A percentile compares a stretch with the other conserved stretches of the same genome.
Evolutionary conservation across 371 early-diverging fungal genomes (phyloP).

Genomic region (Zopfochytrium polystomum): DNA sequence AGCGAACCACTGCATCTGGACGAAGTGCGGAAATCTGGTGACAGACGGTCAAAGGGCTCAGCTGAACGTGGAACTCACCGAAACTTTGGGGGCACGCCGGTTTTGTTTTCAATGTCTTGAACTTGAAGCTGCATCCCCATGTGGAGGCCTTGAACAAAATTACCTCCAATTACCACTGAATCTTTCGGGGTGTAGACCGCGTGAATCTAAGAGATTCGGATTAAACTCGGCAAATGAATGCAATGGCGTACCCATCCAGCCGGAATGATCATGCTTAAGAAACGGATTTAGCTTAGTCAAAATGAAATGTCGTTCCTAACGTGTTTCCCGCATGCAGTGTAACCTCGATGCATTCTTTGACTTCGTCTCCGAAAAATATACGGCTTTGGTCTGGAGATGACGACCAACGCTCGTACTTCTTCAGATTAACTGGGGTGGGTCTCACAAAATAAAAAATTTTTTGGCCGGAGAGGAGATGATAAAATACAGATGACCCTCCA

Average conservation of each 20-base stretch:
- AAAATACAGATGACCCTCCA: slow-evolving; percentile 81
- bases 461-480: slow-evolving; percentile 77
- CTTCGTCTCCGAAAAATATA: slow-evolving; percentile 77
- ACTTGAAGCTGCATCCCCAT: slow-evolving; percentile 64
- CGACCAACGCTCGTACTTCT: slow-evolving; percentile 84
- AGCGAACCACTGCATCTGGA: slow-evolving; percentile 75
- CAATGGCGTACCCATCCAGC: slow-evolving; percentile 66
- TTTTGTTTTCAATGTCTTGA: slow-evolving; percentile 71
- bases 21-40: slow-evolving; percentile 70
- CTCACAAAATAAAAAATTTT: slow-evolving; percentile 86
- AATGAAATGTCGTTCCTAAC: slow-evolving; percentile 44
- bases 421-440: slow-evolving; percentile 76
- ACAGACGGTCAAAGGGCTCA: neutral
- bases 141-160: slow-evolving; percentile 77
- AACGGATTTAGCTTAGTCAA: neutral
- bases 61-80: slow-evolving; percentile 31
- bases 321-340: slow-evolving; percentile 72
- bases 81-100: slow-evolving; percentile 73
- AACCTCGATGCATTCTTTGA: slow-evolving; percentile 65
- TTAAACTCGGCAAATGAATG: neutral
- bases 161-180: slow-evolving; percentile 89
- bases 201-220: slow-evolving; percentile 63
- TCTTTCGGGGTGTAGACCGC: slow-evolving; percentile 85
- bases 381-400: slow-evolving; percentile 75
- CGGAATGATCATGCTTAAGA: slow-evolving; percentile 82